Evolutionary conservation across 441 rosid species (phyloP).

Genomic region (Croton laevigatus): DNA sequence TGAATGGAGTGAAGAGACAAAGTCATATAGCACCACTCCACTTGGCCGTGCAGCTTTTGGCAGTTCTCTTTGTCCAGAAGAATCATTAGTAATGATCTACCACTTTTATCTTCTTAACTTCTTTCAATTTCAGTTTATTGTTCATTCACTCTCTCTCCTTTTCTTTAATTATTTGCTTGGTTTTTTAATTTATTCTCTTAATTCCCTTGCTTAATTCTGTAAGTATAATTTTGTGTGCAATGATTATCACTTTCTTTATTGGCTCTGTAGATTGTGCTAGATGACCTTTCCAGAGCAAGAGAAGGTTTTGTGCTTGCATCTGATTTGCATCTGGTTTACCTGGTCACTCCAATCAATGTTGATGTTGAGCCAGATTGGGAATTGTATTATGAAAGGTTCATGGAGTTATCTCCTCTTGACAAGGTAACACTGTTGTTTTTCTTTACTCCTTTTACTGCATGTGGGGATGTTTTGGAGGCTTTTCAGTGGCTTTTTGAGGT

Average conservation of each 20-base stretch:
- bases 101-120: constrained; percentile 14
- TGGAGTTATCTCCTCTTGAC: constrained; percentile 84
- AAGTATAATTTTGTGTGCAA: neutral
- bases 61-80: constrained; percentile 98
- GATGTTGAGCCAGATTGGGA: constrained; percentile 99
- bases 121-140: neutral
- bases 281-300: constrained; percentile 95
- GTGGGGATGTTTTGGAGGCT: constrained; percentile 6
- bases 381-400: constrained; percentile 78
- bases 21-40: constrained; percentile 81
- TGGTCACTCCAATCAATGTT: constrained; percentile 91
- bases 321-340: constrained; percentile 91
- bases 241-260: constrained; percentile 15
- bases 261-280: constrained; percentile 77
- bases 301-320: constrained; percentile 98
- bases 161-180: neutral
- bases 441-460: neutral
- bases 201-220: neutral
- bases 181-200: constrained; percentile 18
- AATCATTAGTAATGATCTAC: constrained; percentile 72
- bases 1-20: constrained; percentile 94
- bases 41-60: constrained; percentile 99
- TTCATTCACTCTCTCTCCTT: neutral
- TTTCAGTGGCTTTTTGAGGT: constrained; percentile 1
- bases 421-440: constrained; percentile 54